phyloP scores from a whole-genome alignment of 2,329 filamentous ascomycete species.

The Immersiporthe knoxdaviesiana region DNA sequence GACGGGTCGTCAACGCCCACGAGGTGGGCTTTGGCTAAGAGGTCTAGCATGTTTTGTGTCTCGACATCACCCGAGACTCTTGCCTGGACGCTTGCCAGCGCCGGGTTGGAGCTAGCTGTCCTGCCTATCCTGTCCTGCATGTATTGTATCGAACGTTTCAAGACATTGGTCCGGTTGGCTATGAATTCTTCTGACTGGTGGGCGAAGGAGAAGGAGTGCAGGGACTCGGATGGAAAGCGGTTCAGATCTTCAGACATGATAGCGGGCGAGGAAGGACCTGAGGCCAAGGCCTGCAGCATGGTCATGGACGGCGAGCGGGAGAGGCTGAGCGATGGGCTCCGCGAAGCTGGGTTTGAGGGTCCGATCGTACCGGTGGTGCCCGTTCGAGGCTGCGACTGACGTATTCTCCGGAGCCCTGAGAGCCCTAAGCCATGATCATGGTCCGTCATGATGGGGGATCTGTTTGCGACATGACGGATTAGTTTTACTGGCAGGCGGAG shows the following conservation, averaged over 20 bases:
- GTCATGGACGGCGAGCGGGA: constrained; percentile 74
- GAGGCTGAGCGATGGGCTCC: constrained; percentile 58
- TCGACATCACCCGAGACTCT: constrained; percentile 82
- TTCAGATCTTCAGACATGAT: constrained; percentile 82
- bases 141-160: constrained; percentile 94
- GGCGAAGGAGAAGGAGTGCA: constrained; percentile 98
- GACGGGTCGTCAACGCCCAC: constrained; percentile 64
- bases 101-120: constrained; percentile 70
- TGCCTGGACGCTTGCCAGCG: constrained; percentile 81
- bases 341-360: constrained; percentile 65
- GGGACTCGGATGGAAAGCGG: constrained; percentile 90
- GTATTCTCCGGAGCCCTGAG: constrained; percentile 89
- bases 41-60: constrained; percentile 86
- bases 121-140: constrained; percentile 91
- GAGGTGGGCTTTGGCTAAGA: constrained; percentile 80
- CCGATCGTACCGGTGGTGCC: constrained; percentile 66
- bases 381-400: constrained; percentile 75
- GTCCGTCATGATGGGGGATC: constrained; percentile 80
- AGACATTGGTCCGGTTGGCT: constrained; percentile 86
- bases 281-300: constrained; percentile 61
- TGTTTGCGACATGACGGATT: constrained; percentile 41
- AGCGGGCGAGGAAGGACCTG: constrained; percentile 72
- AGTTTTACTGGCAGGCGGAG: constrained; percentile 29
- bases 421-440: constrained; percentile 85
- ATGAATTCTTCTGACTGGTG: constrained; percentile 92